Evolutionary conservation across 1,284 basidiomycete genomes (phyloP).

Genomic region (Papiliotrema nemorosa): DNA sequence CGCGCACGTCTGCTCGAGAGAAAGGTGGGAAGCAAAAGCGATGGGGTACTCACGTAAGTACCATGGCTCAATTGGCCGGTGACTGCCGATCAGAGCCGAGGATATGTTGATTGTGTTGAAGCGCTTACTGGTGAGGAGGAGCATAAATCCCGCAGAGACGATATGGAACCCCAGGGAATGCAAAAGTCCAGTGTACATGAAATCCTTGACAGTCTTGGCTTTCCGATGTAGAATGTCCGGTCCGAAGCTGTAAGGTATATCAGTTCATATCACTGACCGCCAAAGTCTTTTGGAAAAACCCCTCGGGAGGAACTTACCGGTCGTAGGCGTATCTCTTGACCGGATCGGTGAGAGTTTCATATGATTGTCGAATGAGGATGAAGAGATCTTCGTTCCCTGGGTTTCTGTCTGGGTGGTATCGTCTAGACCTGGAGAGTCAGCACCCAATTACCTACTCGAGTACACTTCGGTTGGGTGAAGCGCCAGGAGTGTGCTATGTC

Average conservation of each 20-base stretch:
- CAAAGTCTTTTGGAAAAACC: background rate
- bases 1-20: conserved; percentile 7
- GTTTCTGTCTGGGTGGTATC: conserved; percentile 73
- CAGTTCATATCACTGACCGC: background rate
- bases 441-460: background rate
- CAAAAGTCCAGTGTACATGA: conserved; percentile 64
- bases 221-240: conserved; percentile 67
- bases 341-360: conserved; percentile 74
- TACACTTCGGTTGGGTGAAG: background rate
- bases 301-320: conserved; percentile 52
- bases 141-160: conserved; percentile 58
- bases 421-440: conserved; percentile 53
- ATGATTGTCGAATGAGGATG: conserved; percentile 69
- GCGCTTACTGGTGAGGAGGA: conserved; percentile 49
- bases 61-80: conserved; percentile 61
- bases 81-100: conserved; percentile 52
- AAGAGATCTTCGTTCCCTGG: conserved; percentile 61
- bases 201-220: conserved; percentile 62
- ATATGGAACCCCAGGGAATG: conserved; percentile 69
- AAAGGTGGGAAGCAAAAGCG: conserved; percentile 13
- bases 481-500: no score
- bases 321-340: conserved; percentile 81
- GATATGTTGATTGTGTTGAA: background rate
- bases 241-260: conserved; percentile 60
- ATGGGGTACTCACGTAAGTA: conserved; percentile 59